A percentile compares a stretch with the other conserved stretches of the same genome.
Conservation (phyloP, 164 flowering plant genomes). For the Cinnamomum chago region DNA sequence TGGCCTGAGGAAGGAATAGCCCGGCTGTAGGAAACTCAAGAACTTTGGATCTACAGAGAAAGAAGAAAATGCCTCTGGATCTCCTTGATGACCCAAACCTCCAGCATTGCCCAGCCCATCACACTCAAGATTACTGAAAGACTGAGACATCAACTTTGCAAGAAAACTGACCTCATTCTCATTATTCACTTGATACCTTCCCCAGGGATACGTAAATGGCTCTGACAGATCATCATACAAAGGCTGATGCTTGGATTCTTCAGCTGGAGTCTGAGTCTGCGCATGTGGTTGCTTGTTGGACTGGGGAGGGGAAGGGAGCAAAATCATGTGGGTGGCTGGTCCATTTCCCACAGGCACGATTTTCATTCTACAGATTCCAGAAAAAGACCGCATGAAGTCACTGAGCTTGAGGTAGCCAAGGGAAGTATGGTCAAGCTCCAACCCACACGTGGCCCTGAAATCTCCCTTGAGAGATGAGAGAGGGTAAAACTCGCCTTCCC, state of each 20-base stretch:
- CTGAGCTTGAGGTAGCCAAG: conserved; percentile 57
- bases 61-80: neutral
- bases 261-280: conserved; percentile 4
- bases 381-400: conserved; percentile 42
- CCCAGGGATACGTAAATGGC: neutral
- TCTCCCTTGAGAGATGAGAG: conserved; percentile 64
- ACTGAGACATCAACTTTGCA: conserved; percentile 10
- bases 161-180: conserved; percentile 9
- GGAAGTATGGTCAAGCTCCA: conserved; percentile 56
- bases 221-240: neutral
- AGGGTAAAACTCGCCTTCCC: conserved; percentile 45
- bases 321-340: conserved; percentile 45
- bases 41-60: conserved; percentile 1
- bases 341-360: conserved; percentile 36
- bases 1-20: conserved; percentile 19
- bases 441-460: conserved; percentile 44
- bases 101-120: conserved; percentile 2
- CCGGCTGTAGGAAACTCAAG: conserved; percentile 30
- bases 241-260: neutral
- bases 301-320: conserved; percentile 30
- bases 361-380: conserved; percentile 40
- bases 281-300: neutral
- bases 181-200: no score
- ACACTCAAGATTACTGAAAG: conserved; percentile 6
- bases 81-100: neutral